Evolutionary conservation across 805 yeast genomes (phyloP), one percentile per base, ranked within the genome.

Genomic region (Yarrowia yakushimensis): DNA sequence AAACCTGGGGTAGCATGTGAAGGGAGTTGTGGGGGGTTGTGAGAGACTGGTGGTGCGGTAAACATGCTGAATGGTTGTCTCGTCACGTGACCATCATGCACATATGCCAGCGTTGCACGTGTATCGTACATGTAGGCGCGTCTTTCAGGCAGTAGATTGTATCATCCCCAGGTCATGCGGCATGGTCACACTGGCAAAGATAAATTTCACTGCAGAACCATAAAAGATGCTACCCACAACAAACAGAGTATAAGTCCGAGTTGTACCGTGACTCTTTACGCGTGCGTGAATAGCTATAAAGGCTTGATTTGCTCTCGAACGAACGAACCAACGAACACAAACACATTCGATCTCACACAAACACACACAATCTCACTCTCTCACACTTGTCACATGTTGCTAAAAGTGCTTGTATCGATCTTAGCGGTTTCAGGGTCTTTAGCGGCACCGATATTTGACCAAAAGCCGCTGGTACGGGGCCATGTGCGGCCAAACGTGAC

Each of bases 161-260:
- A 39, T 39, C 27, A 22, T 7, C n/a, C 48, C 33, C 5, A 17
- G 50, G 50, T 43, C 50, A 43, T 43, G 50, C 50, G 50, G 50
- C 22, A n/a, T 15, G 50, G 33, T 27, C 50, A 43, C 45, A 41
- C 45, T 23, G 45, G 30, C 23, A 41, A 23, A 43, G 34, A 23
- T 12, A 43, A 43, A 43, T 27, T 18, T 41, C 23, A 28, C 27
- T 22, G 20, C 31, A 42, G 28, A 39, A 39, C 17, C 31, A 11
- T 43, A 43, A 43, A 43, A 27, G 9, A 27, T 43, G 28, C 50
- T 17, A 43, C 50, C n/a, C 50, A 17, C 50, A 43, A 27, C 50
- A 43, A 25, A 22, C n/a, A n/a, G n/a, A n/a, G n/a, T n/a, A n/a
- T n/a, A n/a, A n/a, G n/a, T n/a, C n/a, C n/a, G n/a, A n/a, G n/a